A percentile compares a stretch with the other conserved stretches of the same genome.
These are phyloP conservation scores for Saitozyma podzolica DNA, from an alignment of 768 basidiomycete species.

Conservation along the genomic window DNA sequence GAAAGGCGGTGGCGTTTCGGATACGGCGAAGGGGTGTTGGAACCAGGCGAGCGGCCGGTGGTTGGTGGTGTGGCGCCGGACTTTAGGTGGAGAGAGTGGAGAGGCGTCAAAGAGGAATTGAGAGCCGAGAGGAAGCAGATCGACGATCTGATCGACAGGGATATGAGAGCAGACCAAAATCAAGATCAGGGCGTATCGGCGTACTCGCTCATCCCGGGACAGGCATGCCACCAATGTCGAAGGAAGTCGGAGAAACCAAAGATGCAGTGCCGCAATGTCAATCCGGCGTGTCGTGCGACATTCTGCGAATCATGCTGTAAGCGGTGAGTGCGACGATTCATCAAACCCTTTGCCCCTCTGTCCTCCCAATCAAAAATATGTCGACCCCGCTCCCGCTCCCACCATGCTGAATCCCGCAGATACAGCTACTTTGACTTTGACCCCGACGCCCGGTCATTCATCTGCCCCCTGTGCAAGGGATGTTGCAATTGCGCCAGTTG, in stretches of 20 bases:
- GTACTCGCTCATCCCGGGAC: constrained; percentile 42
- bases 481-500: constrained; percentile 48
- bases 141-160: constrained; percentile 20
- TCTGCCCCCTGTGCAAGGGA: constrained; percentile 49
- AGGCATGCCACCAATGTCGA: constrained; percentile 48
- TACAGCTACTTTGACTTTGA: constrained; percentile 49
- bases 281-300: constrained; percentile 29
- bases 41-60: constrained; percentile 4
- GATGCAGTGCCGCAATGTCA: constrained; percentile 46
- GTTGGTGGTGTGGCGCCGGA: constrained; percentile 29
- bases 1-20: constrained; percentile 23
- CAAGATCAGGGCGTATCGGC: constrained; percentile 22
- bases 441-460: constrained; percentile 40
- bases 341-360: too few species aligned
- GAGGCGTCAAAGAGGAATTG: constrained; percentile 27
- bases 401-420: constrained; percentile 7
- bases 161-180: constrained; percentile 9
- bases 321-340: constrained; percentile 20
- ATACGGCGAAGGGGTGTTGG: constrained; percentile 10
- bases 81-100: constrained; percentile 39
- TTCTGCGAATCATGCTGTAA: constrained; percentile 48
- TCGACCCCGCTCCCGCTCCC: too few species aligned
- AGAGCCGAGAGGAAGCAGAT: constrained; percentile 26
- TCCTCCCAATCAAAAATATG: neutral
- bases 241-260: constrained; percentile 37